Conservation (phyloP, 2,329 filamentous ascomycete species). For the Cladosporium austrohemisphaericum region DNA sequence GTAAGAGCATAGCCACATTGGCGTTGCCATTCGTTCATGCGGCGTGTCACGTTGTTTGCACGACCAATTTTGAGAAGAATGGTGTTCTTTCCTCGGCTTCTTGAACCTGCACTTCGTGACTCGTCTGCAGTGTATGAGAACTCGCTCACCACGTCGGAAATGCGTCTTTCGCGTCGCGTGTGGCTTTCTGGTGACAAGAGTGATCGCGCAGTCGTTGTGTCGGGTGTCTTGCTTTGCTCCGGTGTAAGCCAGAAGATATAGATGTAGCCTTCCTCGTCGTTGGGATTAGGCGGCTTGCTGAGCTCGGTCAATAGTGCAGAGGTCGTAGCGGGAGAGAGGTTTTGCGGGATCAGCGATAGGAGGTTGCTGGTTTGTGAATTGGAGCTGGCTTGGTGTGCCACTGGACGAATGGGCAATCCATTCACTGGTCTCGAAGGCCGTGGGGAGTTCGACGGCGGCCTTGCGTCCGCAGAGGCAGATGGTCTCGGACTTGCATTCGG, state of each 20-base stretch:
- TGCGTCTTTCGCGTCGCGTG: conserved; percentile 20
- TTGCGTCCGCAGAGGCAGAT: not conserved
- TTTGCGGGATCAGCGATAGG: conserved; percentile 65
- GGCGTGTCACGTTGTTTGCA: conserved; percentile 78
- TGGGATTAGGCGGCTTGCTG: conserved; percentile 66
- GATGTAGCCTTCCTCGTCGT: conserved; percentile 85
- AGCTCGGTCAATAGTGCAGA: conserved; percentile 73
- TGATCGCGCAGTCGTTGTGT: conserved; percentile 40
- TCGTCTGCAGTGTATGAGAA: conserved; percentile 25
- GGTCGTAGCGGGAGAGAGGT: conserved; percentile 63
- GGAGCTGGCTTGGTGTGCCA: conserved; percentile 18
- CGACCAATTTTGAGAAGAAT: conserved; percentile 65
- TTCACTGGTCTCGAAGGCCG: conserved; percentile 15
- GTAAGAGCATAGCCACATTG: conserved; percentile 90
- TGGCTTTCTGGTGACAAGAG: conserved; percentile 28
- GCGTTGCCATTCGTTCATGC: conserved; percentile 87
- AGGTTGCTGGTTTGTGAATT: conserved; percentile 37
- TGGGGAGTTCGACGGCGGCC: not conserved
- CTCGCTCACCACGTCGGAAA: conserved; percentile 35
- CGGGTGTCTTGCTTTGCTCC: conserved; percentile 54
- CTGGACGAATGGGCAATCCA: conserved; percentile 14
- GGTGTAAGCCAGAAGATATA: conserved; percentile 96
- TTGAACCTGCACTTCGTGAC: not conserved
- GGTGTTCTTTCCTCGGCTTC: conserved; percentile 47
- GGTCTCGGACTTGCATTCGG: not conserved